Evolutionary conservation across 257 asterid species (phyloP), one percentile per base, ranked within the genome.

Genomic region (Jasminum sambac): DNA sequence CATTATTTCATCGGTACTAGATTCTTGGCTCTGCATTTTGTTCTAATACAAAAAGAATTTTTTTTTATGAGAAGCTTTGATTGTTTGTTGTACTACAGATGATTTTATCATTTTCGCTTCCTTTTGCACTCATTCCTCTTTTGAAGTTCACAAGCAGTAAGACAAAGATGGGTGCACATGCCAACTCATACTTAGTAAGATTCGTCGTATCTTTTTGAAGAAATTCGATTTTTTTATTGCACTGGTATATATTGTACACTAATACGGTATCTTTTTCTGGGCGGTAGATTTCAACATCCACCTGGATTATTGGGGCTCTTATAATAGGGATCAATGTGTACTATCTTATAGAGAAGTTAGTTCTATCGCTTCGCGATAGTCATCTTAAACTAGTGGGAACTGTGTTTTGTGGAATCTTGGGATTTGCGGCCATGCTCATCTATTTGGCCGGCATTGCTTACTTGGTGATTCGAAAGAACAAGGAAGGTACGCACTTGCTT

Each of bases 111-210:
- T 94, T 94, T 30, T 97, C 91, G 64, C 99, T 91, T 26, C 99
- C 99, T 12, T 94, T 94, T 74, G 98, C 98, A 5, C 90, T 94
- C 57, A 79, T 94, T 59, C 99, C 99, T 8, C 97, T 94, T 71
- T 95, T 94, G 75, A 94, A 94, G 79, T 94, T 94, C 89, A 91
- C 99, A 12, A 94, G 97, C 77, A 81, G 97, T 87, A 86, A 84
- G 83, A 84, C 93, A 55, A 94, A 91, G 88, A 94, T 94, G 99
- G 97, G 99, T 34, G 16, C 66, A 76, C 69, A 89, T 59, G 91
- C 79, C 57, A 94, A 94, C 88, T 87, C 99, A 7, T 23, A 44
- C 43, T 24, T 69, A 23, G 98, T 89, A 84, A 78, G 91, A 75
- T 36, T 69, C 63, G 8, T 74, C 61, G 30, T 44, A 30, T 34